phyloP scores from a whole-genome alignment of 2,329 filamentous ascomycete genomes.

The Bipolaris cookei region DNA sequence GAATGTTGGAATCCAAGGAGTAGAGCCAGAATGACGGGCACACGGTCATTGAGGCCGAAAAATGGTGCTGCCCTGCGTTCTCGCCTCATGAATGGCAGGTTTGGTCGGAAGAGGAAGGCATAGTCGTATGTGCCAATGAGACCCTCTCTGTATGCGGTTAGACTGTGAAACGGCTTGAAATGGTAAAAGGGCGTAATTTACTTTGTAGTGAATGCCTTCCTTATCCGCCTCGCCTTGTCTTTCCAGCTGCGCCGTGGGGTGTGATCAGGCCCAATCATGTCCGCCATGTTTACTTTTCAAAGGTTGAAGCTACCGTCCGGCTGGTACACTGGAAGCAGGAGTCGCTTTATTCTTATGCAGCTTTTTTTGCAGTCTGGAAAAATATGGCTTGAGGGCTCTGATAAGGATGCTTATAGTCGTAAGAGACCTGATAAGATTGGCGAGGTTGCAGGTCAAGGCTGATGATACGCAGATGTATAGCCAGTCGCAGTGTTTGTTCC shows the following conservation, averaged over 20 bases:
- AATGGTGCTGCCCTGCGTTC: slow-evolving; percentile 70
- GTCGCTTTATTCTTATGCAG: neutral
- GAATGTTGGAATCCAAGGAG: slow-evolving; percentile 81
- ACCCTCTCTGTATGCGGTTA: slow-evolving; percentile 62
- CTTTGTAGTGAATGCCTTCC: slow-evolving; percentile 58
- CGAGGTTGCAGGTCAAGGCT: slow-evolving; percentile 25
- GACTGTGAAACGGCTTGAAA: neutral
- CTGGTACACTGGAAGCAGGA: neutral
- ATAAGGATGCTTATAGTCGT: no score
- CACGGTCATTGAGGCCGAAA: slow-evolving; percentile 80
- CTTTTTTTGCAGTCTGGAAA: neutral
- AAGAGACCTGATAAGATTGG: slow-evolving; percentile 22
- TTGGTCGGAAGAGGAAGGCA: slow-evolving; percentile 80
- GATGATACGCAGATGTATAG: slow-evolving; percentile 21
- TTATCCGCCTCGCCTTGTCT: slow-evolving; percentile 50
- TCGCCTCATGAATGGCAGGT: slow-evolving; percentile 80
- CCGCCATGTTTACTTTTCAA: slow-evolving; percentile 28
- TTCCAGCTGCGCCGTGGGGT: slow-evolving; percentile 51
- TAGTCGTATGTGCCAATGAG: slow-evolving; percentile 90
- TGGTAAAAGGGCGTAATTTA: slow-evolving; percentile 32
- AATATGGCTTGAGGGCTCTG: neutral
- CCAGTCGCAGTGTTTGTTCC: slow-evolving; percentile 10
- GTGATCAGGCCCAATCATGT: slow-evolving; percentile 55
- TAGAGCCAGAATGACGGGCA: slow-evolving; percentile 76
- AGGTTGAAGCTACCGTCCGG: neutral